phyloP scores from a whole-genome alignment of 2,329 filamentous ascomycete genomes.

The Aspergillus terreus region DNA sequence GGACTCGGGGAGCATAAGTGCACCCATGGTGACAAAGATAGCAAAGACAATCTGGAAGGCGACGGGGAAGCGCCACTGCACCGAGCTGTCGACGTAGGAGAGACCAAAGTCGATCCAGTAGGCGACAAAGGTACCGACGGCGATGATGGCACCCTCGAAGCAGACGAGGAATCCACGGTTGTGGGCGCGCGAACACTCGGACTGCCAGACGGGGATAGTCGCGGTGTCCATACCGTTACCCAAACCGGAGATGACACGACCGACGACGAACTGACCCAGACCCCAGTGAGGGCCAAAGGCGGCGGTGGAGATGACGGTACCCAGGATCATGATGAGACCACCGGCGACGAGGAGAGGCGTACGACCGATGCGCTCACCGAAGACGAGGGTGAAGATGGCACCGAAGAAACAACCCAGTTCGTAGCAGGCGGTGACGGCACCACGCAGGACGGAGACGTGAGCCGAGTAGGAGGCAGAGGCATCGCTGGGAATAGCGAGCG shows the following conservation, averaged over 20 bases:
- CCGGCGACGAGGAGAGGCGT: conserved; percentile 50
- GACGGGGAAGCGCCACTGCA: conserved; percentile 45
- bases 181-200: conserved; percentile 31
- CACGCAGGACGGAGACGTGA: conserved; percentile 44
- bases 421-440: conserved; percentile 51
- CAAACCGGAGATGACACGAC: conserved; percentile 36
- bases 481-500: conserved; percentile 20
- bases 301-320: conserved; percentile 26
- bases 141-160: conserved; percentile 32
- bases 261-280: conserved; percentile 40
- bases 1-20: conserved; percentile 46
- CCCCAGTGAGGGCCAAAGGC: conserved; percentile 22
- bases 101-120: conserved; percentile 36
- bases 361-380: conserved; percentile 30
- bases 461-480: conserved; percentile 23
- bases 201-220: conserved; percentile 40
- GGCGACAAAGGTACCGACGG: conserved; percentile 29
- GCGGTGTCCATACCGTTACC: conserved; percentile 37
- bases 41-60: conserved; percentile 47
- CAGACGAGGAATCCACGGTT: conserved; percentile 34
- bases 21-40: conserved; percentile 17
- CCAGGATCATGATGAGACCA: conserved; percentile 44
- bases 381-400: conserved; percentile 27
- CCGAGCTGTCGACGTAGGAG: conserved; percentile 27
- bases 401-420: conserved; percentile 45